Base-by-base conservation (phyloP, 805 yeast genomes). In the Nakazawaea wickerhamii region DNA sequence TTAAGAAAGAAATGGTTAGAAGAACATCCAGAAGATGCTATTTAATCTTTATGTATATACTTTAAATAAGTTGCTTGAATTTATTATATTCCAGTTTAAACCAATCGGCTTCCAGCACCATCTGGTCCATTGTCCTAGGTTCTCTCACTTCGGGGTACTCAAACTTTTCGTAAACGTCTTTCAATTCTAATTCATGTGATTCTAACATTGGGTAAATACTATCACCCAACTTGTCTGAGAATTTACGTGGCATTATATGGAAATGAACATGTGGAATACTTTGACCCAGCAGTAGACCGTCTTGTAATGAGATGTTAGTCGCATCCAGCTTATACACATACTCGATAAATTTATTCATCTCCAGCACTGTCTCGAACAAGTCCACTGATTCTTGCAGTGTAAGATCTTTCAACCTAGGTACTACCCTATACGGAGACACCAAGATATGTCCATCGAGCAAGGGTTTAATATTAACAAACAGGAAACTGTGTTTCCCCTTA, bases 231-330 rank as follows among this genome's bases (percentile, higher is more conserved):
- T 64, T 64, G 53, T 84, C 81, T 4, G 67, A 65, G 36, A 77
- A 61, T 57, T 73, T 79, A 31, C 99, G 71, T 5, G 99, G 99
- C 17, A 93, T 89, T 15, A 93, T 64, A 59, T 93, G 99, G 17
- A 96, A 84, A 60, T 93, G 99, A 22, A 91, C 71, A 61, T 93
- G 99, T 4, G 97, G 95, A 2, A 93, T 81, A n/a, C 90, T 77
- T 58, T 93, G 99, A 3, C 99, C 99, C 1, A 97, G 91, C 38
- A 88, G 88, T 0, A 89, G 85, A 0, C 99, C 99, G 58, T 93
- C 99, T 59, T 93, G 99, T 46, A 95, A 87, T 9, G 97, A 91
- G 30, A 93, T 73, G 57, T 95, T 95, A 46, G 89, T 56, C 1
- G 95, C 70, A 51, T 90, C 95, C 2, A 96, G 95, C 27, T 79